phyloP scores from a whole-genome alignment of 768 basidiomycete species.

The Suillus spraguei region DNA sequence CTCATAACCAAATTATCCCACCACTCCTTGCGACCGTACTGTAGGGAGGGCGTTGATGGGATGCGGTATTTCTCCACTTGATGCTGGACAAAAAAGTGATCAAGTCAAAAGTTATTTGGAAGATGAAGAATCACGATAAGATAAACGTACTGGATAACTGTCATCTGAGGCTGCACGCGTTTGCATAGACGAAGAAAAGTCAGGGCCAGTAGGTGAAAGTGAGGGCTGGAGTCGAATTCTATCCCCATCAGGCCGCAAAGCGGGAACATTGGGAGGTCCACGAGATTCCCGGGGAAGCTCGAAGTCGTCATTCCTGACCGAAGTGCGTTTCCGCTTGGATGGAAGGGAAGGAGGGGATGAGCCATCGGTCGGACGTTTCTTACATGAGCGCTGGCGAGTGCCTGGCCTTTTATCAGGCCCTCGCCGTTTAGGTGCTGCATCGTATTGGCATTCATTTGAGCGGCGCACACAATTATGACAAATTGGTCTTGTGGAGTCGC shows the following conservation, averaged over 20 bases:
- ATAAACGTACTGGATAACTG: conserved; percentile 27
- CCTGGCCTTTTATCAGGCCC: conserved; percentile 88
- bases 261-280: conserved; percentile 24
- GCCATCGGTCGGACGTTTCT: conserved; percentile 67
- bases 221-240: conserved; percentile 32
- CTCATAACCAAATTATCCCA: conserved; percentile 50
- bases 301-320: conserved; percentile 33
- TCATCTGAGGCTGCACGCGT: conserved; percentile 32
- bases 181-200: conserved; percentile 30
- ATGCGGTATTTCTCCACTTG: conserved; percentile 30
- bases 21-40: conserved; percentile 43
- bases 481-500: conserved; percentile 79
- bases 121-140: not conserved
- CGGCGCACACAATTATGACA: conserved; percentile 84
- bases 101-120: not conserved
- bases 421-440: conserved; percentile 76
- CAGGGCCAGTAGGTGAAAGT: conserved; percentile 34
- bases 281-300: conserved; percentile 30
- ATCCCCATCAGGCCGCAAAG: conserved; percentile 28
- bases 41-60: conserved; percentile 30
- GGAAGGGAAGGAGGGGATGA: conserved; percentile 54
- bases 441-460: conserved; percentile 78
- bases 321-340: conserved; percentile 54
- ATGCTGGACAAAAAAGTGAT: conserved; percentile 14
- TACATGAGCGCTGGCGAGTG: conserved; percentile 81